Base-by-base conservation (phyloP, 148 eudicot genomes). In the Persicaria maculosa region DNA sequence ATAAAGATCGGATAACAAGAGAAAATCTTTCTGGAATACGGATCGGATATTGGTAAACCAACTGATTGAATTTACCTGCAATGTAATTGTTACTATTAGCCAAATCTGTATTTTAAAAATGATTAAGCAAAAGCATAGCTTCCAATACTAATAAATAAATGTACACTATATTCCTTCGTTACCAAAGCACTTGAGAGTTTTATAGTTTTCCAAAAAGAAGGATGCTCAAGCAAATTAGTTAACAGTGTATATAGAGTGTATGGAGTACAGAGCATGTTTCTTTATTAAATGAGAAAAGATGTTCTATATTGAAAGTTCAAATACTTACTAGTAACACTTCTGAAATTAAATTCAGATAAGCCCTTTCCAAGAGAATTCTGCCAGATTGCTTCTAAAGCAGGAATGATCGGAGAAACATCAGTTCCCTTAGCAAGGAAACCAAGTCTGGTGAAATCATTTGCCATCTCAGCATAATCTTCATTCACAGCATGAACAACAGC, bases 401-500 rank as follows among this genome's bases (percentile, higher is more conserved):
- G 98, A 80, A 94, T 71, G 54, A 94, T 92, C 9, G 98, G 98
- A 40, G 97, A 57, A 72, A 95, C 98, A 85, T 95, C 93, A 43
- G 97, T 94, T 74, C 96, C 98, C 46, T 84, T 91, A 19, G 98
- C 98, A 77, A 95, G 91, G 62, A 92, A 92, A 70, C 98, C 98
- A 76, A 95, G 98, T 83, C 98, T 87, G 58, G 98, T 95, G 80
- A 95, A 95, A 83, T 95, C 98, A 87, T 95, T 92, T 47, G 98
- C 98, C 98, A 95, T 95, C 88, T 95, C 98, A 76, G 68, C 83
- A 82, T 95, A 92, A 76, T 95, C 98, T 80, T 95, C 98, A 81
- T 95, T 95, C 64, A 95, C 98, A 80, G 98, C 97, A 86, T 95
- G 98, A 64, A 95, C 98, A 75, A 95, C 96, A 76, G 98, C 98